Conservation (phyloP, 2,329 filamentous ascomycete species). For the Scedosporium boydii region DNA sequence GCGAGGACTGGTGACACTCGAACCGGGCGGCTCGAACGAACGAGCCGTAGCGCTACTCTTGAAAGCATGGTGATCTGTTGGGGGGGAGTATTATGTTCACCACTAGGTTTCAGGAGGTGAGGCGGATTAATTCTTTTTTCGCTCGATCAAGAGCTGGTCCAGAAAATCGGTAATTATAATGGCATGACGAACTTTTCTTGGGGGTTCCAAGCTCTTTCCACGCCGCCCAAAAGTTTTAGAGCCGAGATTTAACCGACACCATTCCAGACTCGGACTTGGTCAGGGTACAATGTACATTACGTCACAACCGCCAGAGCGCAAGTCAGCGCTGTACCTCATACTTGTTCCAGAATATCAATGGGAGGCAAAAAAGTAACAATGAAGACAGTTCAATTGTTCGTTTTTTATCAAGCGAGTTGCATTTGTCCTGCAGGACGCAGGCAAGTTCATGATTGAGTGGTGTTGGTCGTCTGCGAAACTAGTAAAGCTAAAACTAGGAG, state of each 20-base stretch:
- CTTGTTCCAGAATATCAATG: neutral
- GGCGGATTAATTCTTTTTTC: neutral
- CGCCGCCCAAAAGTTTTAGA: neutral
- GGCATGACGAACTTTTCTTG: slow-evolving; percentile 6
- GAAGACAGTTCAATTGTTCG: neutral
- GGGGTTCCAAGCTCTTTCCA: neutral
- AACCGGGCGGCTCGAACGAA: neutral
- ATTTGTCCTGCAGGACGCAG: neutral
- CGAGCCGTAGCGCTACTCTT: slow-evolving; percentile 3
- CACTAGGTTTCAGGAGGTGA: neutral
- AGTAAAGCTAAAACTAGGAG: neutral
- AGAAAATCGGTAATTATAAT: neutral
- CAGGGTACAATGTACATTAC: neutral
- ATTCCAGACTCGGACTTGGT: neutral
- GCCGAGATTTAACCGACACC: neutral
- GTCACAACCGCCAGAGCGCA: neutral
- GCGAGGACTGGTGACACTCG: neutral
- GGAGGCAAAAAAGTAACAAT: neutral
- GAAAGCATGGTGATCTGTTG: slow-evolving; percentile 3
- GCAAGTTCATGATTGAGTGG: neutral
- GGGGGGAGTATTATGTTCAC: neutral
- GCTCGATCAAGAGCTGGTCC: neutral
- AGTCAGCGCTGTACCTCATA: neutral
- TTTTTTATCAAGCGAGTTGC: neutral
- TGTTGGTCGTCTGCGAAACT: neutral